A percentile compares a stretch with the other conserved stretches of the same genome.
phyloP scores from a whole-genome alignment of 371 early-diverging fungal genomes.

The Capillidium rhysosporum region DNA sequence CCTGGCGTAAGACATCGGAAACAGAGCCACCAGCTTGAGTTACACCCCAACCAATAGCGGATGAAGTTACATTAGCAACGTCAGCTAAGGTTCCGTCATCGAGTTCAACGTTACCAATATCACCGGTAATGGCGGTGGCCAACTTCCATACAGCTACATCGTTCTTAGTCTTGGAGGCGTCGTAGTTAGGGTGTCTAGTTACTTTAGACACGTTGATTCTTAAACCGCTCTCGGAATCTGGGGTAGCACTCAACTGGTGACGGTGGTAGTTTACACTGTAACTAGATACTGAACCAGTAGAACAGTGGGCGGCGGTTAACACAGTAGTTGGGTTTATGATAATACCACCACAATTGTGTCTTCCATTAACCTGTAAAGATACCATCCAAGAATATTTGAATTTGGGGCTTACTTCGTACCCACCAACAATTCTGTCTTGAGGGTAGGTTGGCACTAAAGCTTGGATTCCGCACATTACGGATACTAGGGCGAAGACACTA shows the following conservation, averaged over 20 bases:
- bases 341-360: not conserved
- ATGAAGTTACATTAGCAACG: not conserved
- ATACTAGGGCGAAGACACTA: no score
- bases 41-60: not conserved
- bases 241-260: not conserved
- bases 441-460: not conserved
- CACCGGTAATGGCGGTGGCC: not conserved
- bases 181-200: not conserved
- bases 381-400: conserved; percentile 2
- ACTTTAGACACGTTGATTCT: not conserved
- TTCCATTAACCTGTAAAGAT: not conserved
- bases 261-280: conserved; percentile 1
- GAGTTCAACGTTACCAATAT: not conserved
- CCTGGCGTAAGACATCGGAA: not conserved
- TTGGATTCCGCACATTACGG: not conserved
- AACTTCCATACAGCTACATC: not conserved
- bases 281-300: not conserved
- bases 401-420: conserved; percentile 1
- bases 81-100: not conserved
- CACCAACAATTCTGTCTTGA: conserved; percentile 4
- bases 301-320: conserved; percentile 6
- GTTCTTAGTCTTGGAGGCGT: not conserved
- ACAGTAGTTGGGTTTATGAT: not conserved
- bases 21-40: not conserved
- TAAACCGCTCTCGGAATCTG: not conserved